Evolutionary conservation across 2,329 filamentous ascomycete species (phyloP).

Genomic region (Apiospora saccharicola): DNA sequence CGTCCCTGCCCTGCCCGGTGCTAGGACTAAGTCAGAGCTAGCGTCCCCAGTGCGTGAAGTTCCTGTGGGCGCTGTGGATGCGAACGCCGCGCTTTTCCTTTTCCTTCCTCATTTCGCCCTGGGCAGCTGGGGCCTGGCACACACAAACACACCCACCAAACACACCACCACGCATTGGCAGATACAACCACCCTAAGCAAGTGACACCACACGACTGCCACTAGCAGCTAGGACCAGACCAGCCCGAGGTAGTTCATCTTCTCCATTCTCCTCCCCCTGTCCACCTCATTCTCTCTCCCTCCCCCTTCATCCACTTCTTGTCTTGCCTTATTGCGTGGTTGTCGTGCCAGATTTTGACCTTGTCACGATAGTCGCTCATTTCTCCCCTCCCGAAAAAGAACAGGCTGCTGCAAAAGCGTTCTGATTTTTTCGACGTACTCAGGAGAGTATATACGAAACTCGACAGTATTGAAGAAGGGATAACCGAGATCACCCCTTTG

Average conservation of each 20-base stretch:
- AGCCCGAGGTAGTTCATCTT: slow-evolving; percentile 20
- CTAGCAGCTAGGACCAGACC: slow-evolving; percentile 18
- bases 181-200: neutral
- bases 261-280: slow-evolving; percentile 24
- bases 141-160: neutral
- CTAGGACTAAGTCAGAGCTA: neutral
- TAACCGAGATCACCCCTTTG: neutral
- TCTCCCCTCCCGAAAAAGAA: neutral
- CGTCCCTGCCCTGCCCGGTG: neutral
- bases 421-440: neutral
- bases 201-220: slow-evolving; percentile 2
- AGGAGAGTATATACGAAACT: neutral
- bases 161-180: neutral
- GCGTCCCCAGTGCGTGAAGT: slow-evolving; percentile 19
- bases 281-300: neutral
- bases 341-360: slow-evolving; percentile 15
- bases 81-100: neutral
- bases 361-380: slow-evolving; percentile 24
- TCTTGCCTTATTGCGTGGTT: slow-evolving; percentile 12
- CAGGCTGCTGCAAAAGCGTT: slow-evolving; percentile 6
- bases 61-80: slow-evolving; percentile 17
- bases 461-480: neutral
- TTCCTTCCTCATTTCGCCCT: slow-evolving; percentile 16
- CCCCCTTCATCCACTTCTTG: slow-evolving; percentile 23
- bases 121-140: slow-evolving; percentile 5